These are phyloP conservation scores for Phytophthora fragariae DNA, from an alignment of 352 stramenopile species.

Conservation along the genomic window DNA sequence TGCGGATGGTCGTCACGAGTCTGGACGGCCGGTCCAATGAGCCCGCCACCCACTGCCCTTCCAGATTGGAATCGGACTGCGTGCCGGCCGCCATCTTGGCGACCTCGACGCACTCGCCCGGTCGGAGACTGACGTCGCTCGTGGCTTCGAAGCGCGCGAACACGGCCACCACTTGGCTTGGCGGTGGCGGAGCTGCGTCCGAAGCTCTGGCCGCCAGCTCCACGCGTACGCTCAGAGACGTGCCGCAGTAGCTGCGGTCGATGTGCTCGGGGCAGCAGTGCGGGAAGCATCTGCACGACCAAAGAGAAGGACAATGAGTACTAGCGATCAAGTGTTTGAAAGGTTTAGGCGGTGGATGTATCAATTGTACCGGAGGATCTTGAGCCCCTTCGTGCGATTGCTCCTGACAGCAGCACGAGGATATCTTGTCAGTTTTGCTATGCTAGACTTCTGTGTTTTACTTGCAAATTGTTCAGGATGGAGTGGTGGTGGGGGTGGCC, in stretches of 20 bases:
- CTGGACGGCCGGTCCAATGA: constrained; percentile 43
- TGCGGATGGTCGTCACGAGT: constrained; percentile 22
- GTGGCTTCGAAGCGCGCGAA: constrained; percentile 30
- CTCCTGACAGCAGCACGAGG: background rate
- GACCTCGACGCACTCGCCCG: constrained; percentile 31
- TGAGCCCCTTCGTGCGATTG: constrained; percentile 48
- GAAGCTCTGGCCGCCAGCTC: background rate
- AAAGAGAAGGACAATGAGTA: background rate
- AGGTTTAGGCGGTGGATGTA: too few species aligned
- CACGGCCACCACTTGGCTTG: constrained; percentile 5
- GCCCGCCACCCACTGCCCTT: constrained; percentile 56
- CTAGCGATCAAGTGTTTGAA: too few species aligned
- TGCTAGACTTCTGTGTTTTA: too few species aligned
- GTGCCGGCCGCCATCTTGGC: constrained; percentile 32
- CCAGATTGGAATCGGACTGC: constrained; percentile 55
- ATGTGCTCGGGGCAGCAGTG: constrained; percentile 66
- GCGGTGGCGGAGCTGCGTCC: background rate
- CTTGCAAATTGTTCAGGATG: too few species aligned
- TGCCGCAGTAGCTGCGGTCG: constrained; percentile 63
- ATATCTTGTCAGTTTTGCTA: too few species aligned
- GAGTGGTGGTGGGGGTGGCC: too few species aligned
- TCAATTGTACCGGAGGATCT: constrained; percentile 44
- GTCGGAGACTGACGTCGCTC: constrained; percentile 22
- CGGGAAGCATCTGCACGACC: constrained; percentile 41
- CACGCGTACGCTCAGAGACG: constrained; percentile 52